Evolutionary conservation across 1,284 basidiomycete species (phyloP).

Genomic region (Fomitiporia mediterranea): DNA sequence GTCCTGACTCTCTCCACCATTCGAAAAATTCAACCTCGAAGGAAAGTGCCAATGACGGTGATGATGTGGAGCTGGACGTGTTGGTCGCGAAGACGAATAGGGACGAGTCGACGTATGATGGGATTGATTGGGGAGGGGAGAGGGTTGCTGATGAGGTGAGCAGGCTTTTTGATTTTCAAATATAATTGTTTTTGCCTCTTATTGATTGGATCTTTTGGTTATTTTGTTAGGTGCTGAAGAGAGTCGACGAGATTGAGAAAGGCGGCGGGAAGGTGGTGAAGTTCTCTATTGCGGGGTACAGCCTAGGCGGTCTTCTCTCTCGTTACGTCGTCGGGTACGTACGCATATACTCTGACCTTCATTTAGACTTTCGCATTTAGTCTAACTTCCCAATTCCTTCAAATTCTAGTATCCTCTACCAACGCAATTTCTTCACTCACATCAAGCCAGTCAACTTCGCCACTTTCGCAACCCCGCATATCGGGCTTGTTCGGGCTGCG

Average conservation of each 20-base stretch:
- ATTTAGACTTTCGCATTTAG: too few relatives aligned
- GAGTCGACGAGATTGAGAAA: constrained; percentile 47
- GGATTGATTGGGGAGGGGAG: constrained; percentile 61
- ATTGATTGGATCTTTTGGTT: not conserved
- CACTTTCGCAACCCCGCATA: constrained; percentile 79
- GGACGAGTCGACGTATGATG: constrained; percentile 56
- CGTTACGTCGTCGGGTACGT: constrained; percentile 72
- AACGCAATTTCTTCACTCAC: constrained; percentile 63
- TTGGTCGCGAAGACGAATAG: constrained; percentile 45
- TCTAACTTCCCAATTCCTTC: constrained; percentile 12
- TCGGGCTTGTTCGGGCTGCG: constrained; percentile 60
- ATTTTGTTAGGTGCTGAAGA: constrained; percentile 42
- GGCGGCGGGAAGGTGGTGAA: constrained; percentile 52
- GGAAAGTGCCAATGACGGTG: constrained; percentile 22
- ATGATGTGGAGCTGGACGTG: constrained; percentile 35
- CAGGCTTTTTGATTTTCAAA: constrained; percentile 14
- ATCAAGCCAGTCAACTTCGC: constrained; percentile 74
- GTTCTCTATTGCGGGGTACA: constrained; percentile 77
- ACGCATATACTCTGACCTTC: not conserved
- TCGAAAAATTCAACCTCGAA: constrained; percentile 12
- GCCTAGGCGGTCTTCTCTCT: constrained; percentile 74
- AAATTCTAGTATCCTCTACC: constrained; percentile 50
- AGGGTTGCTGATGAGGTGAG: constrained; percentile 61
- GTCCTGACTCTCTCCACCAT: too few relatives aligned
- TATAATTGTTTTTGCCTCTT: not conserved